Conservation (phyloP, 129 eudicot species). For the Glebionis coronaria region DNA sequence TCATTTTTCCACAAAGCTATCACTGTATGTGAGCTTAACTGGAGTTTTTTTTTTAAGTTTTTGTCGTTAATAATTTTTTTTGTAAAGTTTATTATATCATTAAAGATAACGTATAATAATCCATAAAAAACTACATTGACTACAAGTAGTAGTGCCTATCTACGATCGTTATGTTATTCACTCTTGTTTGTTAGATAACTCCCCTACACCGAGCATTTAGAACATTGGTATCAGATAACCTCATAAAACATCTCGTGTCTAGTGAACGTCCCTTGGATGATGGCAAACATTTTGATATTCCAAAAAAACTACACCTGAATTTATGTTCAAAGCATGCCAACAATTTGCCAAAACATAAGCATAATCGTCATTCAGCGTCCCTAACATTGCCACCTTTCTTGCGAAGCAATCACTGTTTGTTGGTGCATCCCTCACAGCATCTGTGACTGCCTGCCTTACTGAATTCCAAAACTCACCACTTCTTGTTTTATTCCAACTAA, state of each 20-base stretch:
- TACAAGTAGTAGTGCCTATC: too few relatives aligned
- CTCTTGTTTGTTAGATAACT: too few relatives aligned
- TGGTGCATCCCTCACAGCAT: slow-evolving; percentile 40
- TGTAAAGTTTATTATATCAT: too few relatives aligned
- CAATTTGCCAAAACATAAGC: slow-evolving; percentile 59
- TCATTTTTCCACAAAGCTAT: too few relatives aligned
- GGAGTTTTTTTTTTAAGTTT: too few relatives aligned
- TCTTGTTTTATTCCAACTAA: slow-evolving; percentile 39
- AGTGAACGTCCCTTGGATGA: slow-evolving; percentile 54
- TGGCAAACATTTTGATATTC: slow-evolving; percentile 50
- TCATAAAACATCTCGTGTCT: slow-evolving; percentile 58
- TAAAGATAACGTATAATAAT: too few relatives aligned
- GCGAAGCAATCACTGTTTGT: slow-evolving; percentile 35
- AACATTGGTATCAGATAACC: slow-evolving; percentile 65
- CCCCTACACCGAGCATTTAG: slow-evolving; percentile 37
- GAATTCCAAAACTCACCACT: slow-evolving; percentile 28
- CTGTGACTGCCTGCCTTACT: slow-evolving; percentile 37
- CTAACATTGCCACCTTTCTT: slow-evolving; percentile 21
- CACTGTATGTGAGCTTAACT: too few relatives aligned
- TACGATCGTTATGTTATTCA: too few relatives aligned
- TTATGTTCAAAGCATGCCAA: slow-evolving; percentile 51
- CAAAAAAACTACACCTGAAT: slow-evolving; percentile 47
- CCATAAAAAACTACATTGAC: too few relatives aligned
- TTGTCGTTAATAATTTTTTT: too few relatives aligned
- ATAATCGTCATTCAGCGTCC: slow-evolving; percentile 32